These are phyloP conservation scores for Adansonia madagascariensis DNA, from an alignment of 441 rosid species.

Conservation along the genomic window DNA sequence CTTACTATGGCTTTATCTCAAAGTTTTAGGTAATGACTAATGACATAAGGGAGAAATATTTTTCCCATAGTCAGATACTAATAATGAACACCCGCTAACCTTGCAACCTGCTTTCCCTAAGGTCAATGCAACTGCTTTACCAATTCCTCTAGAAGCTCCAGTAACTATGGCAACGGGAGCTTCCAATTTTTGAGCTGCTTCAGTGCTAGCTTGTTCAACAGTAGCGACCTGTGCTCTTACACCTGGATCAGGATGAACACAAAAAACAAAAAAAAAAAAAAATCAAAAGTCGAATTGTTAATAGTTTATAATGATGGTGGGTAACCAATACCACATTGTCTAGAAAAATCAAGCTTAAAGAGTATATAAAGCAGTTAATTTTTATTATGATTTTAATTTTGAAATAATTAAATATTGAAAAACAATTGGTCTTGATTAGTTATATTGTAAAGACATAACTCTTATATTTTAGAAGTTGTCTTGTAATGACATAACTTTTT, in stretches of 20 bases:
- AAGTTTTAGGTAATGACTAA: background rate
- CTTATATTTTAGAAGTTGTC: background rate
- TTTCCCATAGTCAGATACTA: background rate
- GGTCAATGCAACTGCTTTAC: conserved; percentile 83
- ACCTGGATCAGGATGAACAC: conserved; percentile 35
- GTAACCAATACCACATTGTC: background rate
- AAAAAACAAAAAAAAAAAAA: background rate
- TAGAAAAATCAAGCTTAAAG: no score
- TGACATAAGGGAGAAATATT: background rate
- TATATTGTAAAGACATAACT: background rate
- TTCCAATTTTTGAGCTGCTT: conserved; percentile 54
- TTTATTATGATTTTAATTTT: no score
- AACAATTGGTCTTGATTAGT: background rate
- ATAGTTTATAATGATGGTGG: background rate
- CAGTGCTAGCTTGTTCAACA: conserved; percentile 47
- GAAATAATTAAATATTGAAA: background rate
- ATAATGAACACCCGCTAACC: conserved; percentile 44
- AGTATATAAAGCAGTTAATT: background rate
- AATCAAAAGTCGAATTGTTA: conserved; percentile 9
- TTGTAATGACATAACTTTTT: no score
- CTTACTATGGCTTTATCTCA: conserved; percentile 15
- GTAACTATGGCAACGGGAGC: conserved; percentile 85
- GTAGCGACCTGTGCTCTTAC: conserved; percentile 70
- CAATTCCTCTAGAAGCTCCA: conserved; percentile 98
- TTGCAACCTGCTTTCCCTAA: conserved; percentile 92